Conservation (phyloP, 257 asterid genomes). For the Solanum etuberosum region DNA sequence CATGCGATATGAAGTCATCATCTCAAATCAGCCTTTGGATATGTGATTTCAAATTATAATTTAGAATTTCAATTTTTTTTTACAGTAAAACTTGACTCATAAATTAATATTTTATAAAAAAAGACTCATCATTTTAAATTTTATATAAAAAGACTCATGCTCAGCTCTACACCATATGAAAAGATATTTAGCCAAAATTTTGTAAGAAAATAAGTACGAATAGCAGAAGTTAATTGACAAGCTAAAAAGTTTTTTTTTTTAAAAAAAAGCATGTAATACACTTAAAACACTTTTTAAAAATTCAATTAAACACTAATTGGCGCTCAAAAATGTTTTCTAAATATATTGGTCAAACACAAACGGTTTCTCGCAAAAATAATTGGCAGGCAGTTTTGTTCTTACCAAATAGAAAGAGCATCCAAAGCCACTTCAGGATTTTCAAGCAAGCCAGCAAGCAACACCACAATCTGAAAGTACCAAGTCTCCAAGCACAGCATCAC, state of each 20-base stretch:
- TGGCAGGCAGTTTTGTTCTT: not conserved
- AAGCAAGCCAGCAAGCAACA: conserved; percentile 9
- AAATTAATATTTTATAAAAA: too few species aligned
- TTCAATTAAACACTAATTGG: not conserved
- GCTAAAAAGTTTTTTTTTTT: not conserved
- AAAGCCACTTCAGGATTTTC: conserved; percentile 9
- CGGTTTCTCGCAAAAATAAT: not conserved
- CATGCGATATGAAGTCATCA: not conserved
- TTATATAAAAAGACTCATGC: not conserved
- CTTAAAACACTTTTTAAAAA: not conserved
- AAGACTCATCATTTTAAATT: too few species aligned
- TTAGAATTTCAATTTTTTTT: too few species aligned
- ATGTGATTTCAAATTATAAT: too few species aligned
- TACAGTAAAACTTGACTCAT: not conserved
- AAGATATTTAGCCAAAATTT: not conserved
- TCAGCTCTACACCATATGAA: not conserved
- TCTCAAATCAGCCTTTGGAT: not conserved
- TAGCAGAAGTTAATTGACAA: not conserved
- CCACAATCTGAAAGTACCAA: conserved; percentile 5
- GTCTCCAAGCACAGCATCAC: conserved; percentile 10
- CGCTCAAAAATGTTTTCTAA: not conserved
- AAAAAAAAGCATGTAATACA: not conserved
- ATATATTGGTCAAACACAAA: not conserved
- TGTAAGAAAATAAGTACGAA: not conserved
- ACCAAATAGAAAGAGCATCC: conserved; percentile 7